phyloP scores from a whole-genome alignment of 352 stramenopile species.

The Globisporangium spiculum region DNA sequence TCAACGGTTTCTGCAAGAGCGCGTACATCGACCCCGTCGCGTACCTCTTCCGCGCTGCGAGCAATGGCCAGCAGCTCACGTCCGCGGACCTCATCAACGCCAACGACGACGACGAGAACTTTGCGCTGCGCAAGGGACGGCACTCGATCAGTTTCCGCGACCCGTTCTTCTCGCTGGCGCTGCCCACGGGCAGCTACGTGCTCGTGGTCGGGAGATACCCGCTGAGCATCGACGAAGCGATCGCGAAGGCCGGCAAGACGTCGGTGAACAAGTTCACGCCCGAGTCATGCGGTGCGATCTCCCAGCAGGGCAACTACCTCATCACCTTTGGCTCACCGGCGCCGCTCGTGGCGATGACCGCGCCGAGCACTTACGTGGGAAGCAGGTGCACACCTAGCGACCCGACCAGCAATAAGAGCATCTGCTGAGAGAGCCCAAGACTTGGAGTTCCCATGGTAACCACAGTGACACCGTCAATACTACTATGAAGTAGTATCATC shows the following conservation, averaged over 20 bases:
- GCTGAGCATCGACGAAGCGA: conserved; percentile 51
- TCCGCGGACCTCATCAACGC: conserved; percentile 45
- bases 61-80: conserved; percentile 28
- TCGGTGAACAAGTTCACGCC: conserved; percentile 42
- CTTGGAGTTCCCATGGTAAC: not conserved
- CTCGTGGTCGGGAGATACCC: conserved; percentile 69
- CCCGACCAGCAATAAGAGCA: conserved; percentile 5
- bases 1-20: conserved; percentile 62
- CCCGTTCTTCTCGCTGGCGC: conserved; percentile 59
- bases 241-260: conserved; percentile 30
- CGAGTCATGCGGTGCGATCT: conserved; percentile 41
- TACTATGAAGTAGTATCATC: not conserved
- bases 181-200: conserved; percentile 48
- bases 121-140: conserved; percentile 40
- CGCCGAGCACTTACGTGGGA: conserved; percentile 43
- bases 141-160: conserved; percentile 69
- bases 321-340: conserved; percentile 42
- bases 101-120: conserved; percentile 63
- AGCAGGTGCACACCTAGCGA: conserved; percentile 28
- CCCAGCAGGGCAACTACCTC: conserved; percentile 47
- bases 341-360: conserved; percentile 28
- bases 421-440: conserved; percentile 2
- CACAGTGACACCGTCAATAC: not conserved
- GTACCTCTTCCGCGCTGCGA: conserved; percentile 46
- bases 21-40: conserved; percentile 62